Evolutionary conservation across 495 filamentous ascomycete species (phyloP), one percentile per base, ranked within the genome.

Genomic region (Staphylotrichum longicolle): DNA sequence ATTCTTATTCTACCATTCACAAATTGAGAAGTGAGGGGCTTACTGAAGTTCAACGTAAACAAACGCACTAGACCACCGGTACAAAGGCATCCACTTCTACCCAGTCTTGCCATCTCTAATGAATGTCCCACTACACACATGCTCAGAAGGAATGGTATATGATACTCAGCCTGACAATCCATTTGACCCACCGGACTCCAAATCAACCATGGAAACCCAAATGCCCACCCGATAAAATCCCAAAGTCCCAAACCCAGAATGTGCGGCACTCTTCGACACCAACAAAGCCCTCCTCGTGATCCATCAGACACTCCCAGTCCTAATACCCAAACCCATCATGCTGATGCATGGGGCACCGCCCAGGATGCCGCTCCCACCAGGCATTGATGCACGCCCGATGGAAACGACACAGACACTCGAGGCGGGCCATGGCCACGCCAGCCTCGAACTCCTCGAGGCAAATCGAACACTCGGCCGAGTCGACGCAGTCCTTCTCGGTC

Each of bases 361-460:
- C 80, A 5, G 81, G 81, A 42, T 79, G 78, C 44, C 75, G 71
- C 40, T 73, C 70, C 64, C 78, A 85, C 82, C 82, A 84, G 2
- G 75, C 75, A 34, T 77, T 74, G 54, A 89, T 87, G 64, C 89
- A 88, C 50, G 80, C 71, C 68, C 85, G 78, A 71, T 98, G 95
- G 72, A 97, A 98, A 58, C 93, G 88, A 74, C 94, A 98, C 61
- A 96, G 76, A 73, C 95, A 98, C 75, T 96, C 91, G 61, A 98
- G 76, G 57, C 93, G 78, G 6, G 87, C 91, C 83, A 98, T 87
- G 53, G 85, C 76, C 58, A 88, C 85, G 3, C 93, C 94, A 10
- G 86, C 88, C 66, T 90, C 88, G 70, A 96, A 98, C 66, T 98
- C 95, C 72, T 96, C 95, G 65, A 98, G 88, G 66, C 94, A 98